Evolutionary conservation across 805 yeast genomes (phyloP).

Genomic region (Starmerella gropengiesseri): DNA sequence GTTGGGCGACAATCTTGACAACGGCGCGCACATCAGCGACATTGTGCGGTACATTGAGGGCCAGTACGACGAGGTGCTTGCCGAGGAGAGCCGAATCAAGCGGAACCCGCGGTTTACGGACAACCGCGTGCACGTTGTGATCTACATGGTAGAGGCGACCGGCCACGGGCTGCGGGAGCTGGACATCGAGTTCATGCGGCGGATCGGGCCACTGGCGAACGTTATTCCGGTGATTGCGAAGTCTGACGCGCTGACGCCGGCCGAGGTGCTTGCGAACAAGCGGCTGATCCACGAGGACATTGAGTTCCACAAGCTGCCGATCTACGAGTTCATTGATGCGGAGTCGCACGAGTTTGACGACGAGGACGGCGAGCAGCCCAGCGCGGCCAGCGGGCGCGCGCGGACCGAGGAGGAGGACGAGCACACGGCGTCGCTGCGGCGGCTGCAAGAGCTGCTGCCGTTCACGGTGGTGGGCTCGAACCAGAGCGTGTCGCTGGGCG

Average conservation of each 20-base stretch:
- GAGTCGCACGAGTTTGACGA: constrained; percentile 41
- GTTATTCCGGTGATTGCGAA: constrained; percentile 79
- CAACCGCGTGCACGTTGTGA: constrained; percentile 63
- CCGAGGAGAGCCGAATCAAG: constrained; percentile 63
- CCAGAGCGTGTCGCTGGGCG: constrained; percentile 25
- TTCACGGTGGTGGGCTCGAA: constrained; percentile 49
- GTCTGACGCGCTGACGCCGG: constrained; percentile 72
- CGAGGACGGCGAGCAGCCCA: constrained; percentile 32
- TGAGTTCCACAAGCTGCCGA: constrained; percentile 55
- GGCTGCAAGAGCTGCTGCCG: constrained; percentile 50
- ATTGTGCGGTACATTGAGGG: constrained; percentile 53
- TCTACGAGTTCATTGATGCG: constrained; percentile 50
- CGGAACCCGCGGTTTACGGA: constrained; percentile 64
- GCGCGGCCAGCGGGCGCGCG: constrained; percentile 41
- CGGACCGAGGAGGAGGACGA: constrained; percentile 34
- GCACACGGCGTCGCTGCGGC: constrained; percentile 33
- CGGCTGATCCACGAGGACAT: constrained; percentile 66
- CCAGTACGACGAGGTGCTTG: constrained; percentile 61
- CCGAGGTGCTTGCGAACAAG: constrained; percentile 65
- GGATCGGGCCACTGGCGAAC: constrained; percentile 68
- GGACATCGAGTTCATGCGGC: constrained; percentile 68
- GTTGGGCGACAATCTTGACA: constrained; percentile 65
- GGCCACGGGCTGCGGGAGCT: constrained; percentile 50
- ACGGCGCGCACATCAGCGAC: constrained; percentile 39
- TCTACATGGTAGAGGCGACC: constrained; percentile 63